Evolutionary conservation across 768 basidiomycete species (phyloP).

Genomic region (Tremella yokohamensis): DNA sequence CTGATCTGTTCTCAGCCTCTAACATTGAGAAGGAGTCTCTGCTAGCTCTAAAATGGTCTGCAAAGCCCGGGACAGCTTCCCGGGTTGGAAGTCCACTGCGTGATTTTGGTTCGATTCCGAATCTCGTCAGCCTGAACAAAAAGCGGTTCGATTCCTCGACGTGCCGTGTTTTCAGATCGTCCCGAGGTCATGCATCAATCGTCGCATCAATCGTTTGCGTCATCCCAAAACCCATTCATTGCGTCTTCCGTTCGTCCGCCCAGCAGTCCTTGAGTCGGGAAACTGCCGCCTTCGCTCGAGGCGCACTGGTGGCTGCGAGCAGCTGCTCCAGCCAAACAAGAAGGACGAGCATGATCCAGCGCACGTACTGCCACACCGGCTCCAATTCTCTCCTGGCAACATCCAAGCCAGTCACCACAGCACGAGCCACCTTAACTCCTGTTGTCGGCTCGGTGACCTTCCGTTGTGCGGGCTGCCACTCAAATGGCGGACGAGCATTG

Average conservation of each 20-base stretch:
- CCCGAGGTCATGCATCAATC: too few relatives aligned
- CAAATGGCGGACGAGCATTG: conserved; percentile 40
- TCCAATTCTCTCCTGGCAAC: conserved; percentile 7
- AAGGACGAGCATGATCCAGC: conserved; percentile 23
- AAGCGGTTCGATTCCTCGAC: too few relatives aligned
- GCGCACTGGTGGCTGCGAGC: conserved; percentile 4
- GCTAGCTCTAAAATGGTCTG: too few relatives aligned
- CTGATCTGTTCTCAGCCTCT: too few relatives aligned
- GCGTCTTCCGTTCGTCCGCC: conserved; percentile 14
- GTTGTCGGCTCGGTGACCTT: conserved; percentile 13
- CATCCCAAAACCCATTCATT: too few relatives aligned
- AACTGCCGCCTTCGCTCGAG: conserved; percentile 21
- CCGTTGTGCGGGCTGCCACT: conserved; percentile 30
- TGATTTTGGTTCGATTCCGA: too few relatives aligned
- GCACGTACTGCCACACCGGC: conserved; percentile 24
- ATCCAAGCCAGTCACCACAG: conserved; percentile 19
- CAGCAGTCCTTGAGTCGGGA: conserved; percentile 30
- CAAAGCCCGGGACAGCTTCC: too few relatives aligned
- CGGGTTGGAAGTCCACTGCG: too few relatives aligned
- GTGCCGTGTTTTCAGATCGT: too few relatives aligned
- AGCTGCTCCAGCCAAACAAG: conserved; percentile 30
- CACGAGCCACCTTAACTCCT: conserved; percentile 4
- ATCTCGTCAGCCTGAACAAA: too few relatives aligned
- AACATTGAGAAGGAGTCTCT: too few relatives aligned
- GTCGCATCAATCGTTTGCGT: too few relatives aligned